Conservation (phyloP, 2,329 filamentous ascomycete genomes). For the Xylaria sp. region DNA sequence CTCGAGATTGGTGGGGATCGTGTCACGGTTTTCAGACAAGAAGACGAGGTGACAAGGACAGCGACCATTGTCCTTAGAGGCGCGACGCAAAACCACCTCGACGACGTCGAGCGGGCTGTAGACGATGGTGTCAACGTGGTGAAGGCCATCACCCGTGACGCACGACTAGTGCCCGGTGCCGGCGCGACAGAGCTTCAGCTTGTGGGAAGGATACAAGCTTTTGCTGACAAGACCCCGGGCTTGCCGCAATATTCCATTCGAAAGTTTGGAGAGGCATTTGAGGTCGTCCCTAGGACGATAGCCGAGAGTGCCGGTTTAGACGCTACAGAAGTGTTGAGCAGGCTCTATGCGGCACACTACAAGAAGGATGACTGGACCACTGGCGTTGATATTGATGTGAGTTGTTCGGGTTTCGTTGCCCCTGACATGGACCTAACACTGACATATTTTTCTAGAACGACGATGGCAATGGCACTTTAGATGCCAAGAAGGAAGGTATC, state of each 20-base stretch:
- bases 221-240: conserved; percentile 90
- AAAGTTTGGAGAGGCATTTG: conserved; percentile 96
- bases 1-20: conserved; percentile 97
- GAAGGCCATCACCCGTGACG: conserved; percentile 95
- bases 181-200: conserved; percentile 94
- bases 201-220: conserved; percentile 85
- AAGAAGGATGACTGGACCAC: conserved; percentile 84
- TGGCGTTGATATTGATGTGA: conserved; percentile 89
- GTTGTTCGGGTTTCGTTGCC: conserved; percentile 19
- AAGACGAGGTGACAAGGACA: conserved; percentile 87
- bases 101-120: conserved; percentile 94
- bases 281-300: conserved; percentile 90
- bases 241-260: conserved; percentile 95
- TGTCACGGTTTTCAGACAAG: conserved; percentile 97
- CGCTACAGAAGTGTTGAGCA: conserved; percentile 93
- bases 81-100: conserved; percentile 96
- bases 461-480: conserved; percentile 77
- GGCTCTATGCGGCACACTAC: conserved; percentile 90
- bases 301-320: conserved; percentile 95
- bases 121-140: conserved; percentile 98
- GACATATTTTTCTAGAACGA: conserved; percentile 58
- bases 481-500: conserved; percentile 86
- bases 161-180: conserved; percentile 87
- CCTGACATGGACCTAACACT: conserved; percentile 19
- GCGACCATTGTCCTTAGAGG: conserved; percentile 93